These are phyloP conservation scores for Copromyces sp. DNA, from an alignment of 495 filamentous ascomycete genomes.

Conservation along the genomic window DNA sequence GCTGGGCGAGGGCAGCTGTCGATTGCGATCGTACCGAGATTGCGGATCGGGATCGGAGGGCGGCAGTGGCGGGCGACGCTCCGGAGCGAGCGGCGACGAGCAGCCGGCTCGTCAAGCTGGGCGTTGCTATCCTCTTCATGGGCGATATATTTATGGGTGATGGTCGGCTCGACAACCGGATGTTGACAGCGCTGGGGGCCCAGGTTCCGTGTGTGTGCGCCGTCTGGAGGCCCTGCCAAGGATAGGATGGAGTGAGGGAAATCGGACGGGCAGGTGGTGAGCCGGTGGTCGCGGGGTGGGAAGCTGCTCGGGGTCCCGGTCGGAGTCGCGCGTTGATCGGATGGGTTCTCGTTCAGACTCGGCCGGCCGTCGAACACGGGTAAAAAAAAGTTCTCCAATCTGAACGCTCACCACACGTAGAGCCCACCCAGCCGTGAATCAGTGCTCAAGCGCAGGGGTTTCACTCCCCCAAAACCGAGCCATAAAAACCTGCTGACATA, in stretches of 20 bases:
- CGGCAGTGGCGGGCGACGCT: conserved; percentile 30
- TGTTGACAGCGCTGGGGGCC: neutral
- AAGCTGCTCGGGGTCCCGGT: neutral
- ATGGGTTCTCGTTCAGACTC: neutral
- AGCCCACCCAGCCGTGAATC: neutral
- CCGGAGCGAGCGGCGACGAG: conserved; percentile 19
- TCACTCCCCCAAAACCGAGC: conserved; percentile 1
- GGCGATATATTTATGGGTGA: neutral
- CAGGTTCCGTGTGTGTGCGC: neutral
- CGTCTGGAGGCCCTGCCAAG: neutral
- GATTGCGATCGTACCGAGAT: conserved; percentile 15
- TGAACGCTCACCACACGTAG: conserved; percentile 7
- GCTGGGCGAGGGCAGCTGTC: conserved; percentile 8
- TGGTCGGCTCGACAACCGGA: neutral
- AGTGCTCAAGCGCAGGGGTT: conserved; percentile 13
- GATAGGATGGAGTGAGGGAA: neutral
- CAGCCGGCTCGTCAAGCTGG: conserved; percentile 27
- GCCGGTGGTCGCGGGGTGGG: neutral
- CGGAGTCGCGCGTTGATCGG: neutral
- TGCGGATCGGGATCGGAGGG: conserved; percentile 17
- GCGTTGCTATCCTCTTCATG: conserved; percentile 35
- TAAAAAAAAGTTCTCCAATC: conserved; percentile 25
- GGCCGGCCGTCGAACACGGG: conserved; percentile 13
- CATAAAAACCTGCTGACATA: conserved; percentile 16
- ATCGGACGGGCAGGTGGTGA: conserved; percentile 1